phyloP scores from a whole-genome alignment of 768 basidiomycete genomes.

The Podaxis rugospora region DNA sequence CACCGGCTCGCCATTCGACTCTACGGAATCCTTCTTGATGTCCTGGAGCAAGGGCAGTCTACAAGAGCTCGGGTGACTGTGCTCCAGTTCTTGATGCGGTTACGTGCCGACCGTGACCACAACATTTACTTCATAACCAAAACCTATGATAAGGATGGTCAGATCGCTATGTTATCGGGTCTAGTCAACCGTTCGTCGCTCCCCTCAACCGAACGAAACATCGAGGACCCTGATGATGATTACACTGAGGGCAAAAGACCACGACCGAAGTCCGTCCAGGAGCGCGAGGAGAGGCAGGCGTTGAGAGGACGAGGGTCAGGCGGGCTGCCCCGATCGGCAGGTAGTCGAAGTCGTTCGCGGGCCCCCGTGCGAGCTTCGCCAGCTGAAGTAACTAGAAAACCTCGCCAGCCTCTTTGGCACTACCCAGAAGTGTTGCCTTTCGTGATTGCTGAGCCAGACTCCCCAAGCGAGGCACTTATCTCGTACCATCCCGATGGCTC shows the following conservation, averaged over 20 bases:
- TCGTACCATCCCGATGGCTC: constrained; percentile 56
- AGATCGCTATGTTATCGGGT: constrained; percentile 53
- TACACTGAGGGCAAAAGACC: constrained; percentile 34
- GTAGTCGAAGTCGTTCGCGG: constrained; percentile 63
- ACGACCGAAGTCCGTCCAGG: constrained; percentile 44
- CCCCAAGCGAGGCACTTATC: constrained; percentile 61
- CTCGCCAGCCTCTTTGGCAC: constrained; percentile 55
- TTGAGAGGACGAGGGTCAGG: constrained; percentile 50
- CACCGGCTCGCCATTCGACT: constrained; percentile 50
- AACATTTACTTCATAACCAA: constrained; percentile 64
- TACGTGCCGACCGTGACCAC: constrained; percentile 90
- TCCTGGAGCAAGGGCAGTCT: constrained; percentile 43
- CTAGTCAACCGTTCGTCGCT: constrained; percentile 53
- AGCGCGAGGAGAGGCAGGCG: constrained; percentile 44
- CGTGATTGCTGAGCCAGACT: constrained; percentile 46
- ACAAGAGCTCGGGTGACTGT: constrained; percentile 62
- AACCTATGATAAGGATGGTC: constrained; percentile 52
- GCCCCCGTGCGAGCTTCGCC: constrained; percentile 28
- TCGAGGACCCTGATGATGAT: constrained; percentile 16
- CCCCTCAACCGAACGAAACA: constrained; percentile 14
- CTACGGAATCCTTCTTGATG: constrained; percentile 45
- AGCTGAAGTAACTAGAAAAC: constrained; percentile 28
- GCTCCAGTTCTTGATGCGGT: constrained; percentile 83
- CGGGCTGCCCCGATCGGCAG: constrained; percentile 37
- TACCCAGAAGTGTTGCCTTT: constrained; percentile 66